Base-by-base conservation (phyloP, 306 rosid species). In the Canavalia ensiformis region DNA sequence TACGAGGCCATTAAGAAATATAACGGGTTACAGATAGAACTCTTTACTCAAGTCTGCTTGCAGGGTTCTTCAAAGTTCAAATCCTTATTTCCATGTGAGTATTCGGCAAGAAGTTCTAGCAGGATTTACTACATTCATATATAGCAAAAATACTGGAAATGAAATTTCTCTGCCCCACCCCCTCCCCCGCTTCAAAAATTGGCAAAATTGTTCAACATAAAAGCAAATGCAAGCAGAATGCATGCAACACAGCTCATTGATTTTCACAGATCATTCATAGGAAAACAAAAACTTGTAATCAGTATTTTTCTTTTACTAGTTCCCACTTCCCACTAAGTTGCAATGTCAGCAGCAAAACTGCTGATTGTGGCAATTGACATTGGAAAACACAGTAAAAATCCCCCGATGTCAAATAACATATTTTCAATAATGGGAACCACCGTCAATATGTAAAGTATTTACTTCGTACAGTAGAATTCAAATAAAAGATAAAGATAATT, bases 1-100 rank as follows among this genome's bases (percentile, higher is more conserved):
- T 18, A 18, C 25, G 25, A 18, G 25, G 25, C 25, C 25, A 18
- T 60, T 1, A 13, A 60, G 70, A 75, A 25, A 49, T 25, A 50
- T 10, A 28, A 46, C 2, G 68, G 8, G 25, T 18, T 44, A 30
- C 49, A 45, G 4, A 34, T 55, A 4, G 29, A 41, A 59, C 18
- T 25, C 72, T 41, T 18, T 37, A 2, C 67, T n/a, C 29, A n/a
- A 9, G 44, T 68, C 52, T 71, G 5, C 25, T 49, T n/a, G 59
- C 34, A 66, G 46, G 31, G 57, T 52, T 18, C 18, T 13, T 9
- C 25, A 18, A 18, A 18, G 25, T 18, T 18, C 10, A 28, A 49
- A 68, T 69, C 75, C 35, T 74, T 71, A 91, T 76, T 91, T 91
- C 94, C 94, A 93, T 37, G 94, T 86, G 6, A 91, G 90, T 76